Conservation (phyloP, 2,329 filamentous ascomycete species). For the Pyrenophora graminea region DNA sequence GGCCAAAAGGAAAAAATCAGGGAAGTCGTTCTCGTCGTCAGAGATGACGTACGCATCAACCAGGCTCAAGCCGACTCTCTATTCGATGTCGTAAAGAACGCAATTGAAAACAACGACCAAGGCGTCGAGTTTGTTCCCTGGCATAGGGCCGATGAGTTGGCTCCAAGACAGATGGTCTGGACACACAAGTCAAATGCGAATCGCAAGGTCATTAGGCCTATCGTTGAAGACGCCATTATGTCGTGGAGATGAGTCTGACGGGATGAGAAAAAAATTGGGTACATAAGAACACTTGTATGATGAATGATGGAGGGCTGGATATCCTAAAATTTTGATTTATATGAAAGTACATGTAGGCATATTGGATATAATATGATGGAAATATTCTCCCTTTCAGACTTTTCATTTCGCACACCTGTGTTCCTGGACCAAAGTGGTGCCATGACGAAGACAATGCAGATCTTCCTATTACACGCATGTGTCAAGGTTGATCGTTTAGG, state of each 20-base stretch:
- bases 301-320: no score
- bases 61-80: conserved; percentile 50
- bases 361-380: no score
- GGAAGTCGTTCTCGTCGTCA: conserved; percentile 53
- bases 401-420: no score
- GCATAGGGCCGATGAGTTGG: conserved; percentile 50
- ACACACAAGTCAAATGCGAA: conserved; percentile 48
- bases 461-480: no score
- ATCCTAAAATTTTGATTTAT: background rate
- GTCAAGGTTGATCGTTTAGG: no score
- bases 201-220: conserved; percentile 52
- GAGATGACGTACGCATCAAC: conserved; percentile 53
- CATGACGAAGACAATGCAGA: no score
- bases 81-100: conserved; percentile 47
- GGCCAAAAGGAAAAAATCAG: conserved; percentile 53
- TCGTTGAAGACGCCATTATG: conserved; percentile 52
- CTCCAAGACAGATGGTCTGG: conserved; percentile 54
- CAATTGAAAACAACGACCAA: conserved; percentile 48
- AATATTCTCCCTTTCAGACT: no score
- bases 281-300: no score
- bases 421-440: no score
- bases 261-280: background rate
- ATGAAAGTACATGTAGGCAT: no score
- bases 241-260: conserved; percentile 40
- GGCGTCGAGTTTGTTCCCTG: conserved; percentile 50